These are phyloP conservation scores for Papilionanthe hybrid DNA, from an alignment of 116 monocot species.

Conservation along the genomic window DNA sequence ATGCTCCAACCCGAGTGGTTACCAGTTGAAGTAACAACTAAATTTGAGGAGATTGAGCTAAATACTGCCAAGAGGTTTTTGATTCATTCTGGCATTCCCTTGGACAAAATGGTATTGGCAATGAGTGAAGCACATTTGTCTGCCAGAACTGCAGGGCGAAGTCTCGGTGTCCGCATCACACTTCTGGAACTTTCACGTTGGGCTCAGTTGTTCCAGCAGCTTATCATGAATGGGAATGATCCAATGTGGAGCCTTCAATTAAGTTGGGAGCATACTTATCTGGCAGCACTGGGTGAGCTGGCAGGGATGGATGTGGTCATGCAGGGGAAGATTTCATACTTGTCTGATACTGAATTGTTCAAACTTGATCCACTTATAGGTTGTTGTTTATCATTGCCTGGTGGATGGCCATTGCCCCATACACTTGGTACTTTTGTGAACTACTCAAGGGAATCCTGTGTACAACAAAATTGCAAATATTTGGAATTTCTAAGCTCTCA, in stretches of 20 bases:
- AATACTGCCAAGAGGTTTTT: slow-evolving; percentile 53
- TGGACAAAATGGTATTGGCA: slow-evolving; percentile 41
- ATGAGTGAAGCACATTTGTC: slow-evolving; percentile 75
- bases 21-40: slow-evolving; percentile 7
- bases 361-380: slow-evolving; percentile 18
- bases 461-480: slow-evolving; percentile 65
- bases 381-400: slow-evolving; percentile 50
- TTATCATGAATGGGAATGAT: slow-evolving; percentile 75
- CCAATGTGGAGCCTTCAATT: slow-evolving; percentile 79
- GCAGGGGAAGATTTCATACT: slow-evolving; percentile 44
- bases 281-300: slow-evolving; percentile 73
- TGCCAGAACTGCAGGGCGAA: slow-evolving; percentile 42
- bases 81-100: slow-evolving; percentile 53
- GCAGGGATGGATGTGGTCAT: slow-evolving; percentile 39
- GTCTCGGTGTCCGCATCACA: slow-evolving; percentile 61
- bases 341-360: slow-evolving; percentile 28
- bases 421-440: slow-evolving; percentile 40
- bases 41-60: slow-evolving; percentile 18
- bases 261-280: slow-evolving; percentile 91
- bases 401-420: slow-evolving; percentile 67
- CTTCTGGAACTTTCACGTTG: slow-evolving; percentile 77
- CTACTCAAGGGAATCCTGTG: slow-evolving; percentile 65
- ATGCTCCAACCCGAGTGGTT: slow-evolving; percentile 46
- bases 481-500: slow-evolving; percentile 59
- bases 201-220: slow-evolving; percentile 86